phyloP scores from a whole-genome alignment of 2,329 filamentous ascomycete species.

The Fonsecaea nubica region DNA sequence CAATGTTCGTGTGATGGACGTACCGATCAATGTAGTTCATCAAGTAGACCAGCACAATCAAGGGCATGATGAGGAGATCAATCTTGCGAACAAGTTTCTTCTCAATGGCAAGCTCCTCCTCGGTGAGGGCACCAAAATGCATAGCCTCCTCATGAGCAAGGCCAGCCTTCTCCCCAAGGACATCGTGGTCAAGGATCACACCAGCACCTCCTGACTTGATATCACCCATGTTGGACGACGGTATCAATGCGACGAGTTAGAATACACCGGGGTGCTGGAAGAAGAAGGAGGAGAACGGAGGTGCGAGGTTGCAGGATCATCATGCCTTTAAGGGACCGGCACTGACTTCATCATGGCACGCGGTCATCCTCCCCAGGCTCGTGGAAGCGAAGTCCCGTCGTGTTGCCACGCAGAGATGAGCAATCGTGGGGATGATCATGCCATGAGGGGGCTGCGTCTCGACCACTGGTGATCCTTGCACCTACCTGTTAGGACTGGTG shows the following conservation, averaged over 20 bases:
- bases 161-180: slow-evolving; percentile 35
- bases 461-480: slow-evolving; percentile 10
- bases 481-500: neutral
- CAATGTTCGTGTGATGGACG: slow-evolving; percentile 22
- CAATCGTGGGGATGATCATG: slow-evolving; percentile 25
- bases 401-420: slow-evolving; percentile 20
- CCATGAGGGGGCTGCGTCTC: neutral
- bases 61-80: slow-evolving; percentile 47
- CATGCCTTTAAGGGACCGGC: slow-evolving; percentile 16
- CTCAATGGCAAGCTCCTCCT: slow-evolving; percentile 47
- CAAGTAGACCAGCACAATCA: slow-evolving; percentile 61
- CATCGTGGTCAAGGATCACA: slow-evolving; percentile 34
- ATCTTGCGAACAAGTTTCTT: slow-evolving; percentile 49
- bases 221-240: slow-evolving; percentile 26
- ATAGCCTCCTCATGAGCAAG: slow-evolving; percentile 36
- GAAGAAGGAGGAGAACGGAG: slow-evolving; percentile 5
- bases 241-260: neutral
- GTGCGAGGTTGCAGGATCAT: neutral
- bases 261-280: neutral
- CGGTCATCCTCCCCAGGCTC: slow-evolving; percentile 9
- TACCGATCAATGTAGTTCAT: slow-evolving; percentile 56
- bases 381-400: slow-evolving; percentile 17
- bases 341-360: slow-evolving; percentile 9
- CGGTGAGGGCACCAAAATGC: slow-evolving; percentile 39
- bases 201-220: slow-evolving; percentile 15